phyloP scores from a whole-genome alignment of 225 moss, liverwort and hornwort species.

The Asterella californica region DNA sequence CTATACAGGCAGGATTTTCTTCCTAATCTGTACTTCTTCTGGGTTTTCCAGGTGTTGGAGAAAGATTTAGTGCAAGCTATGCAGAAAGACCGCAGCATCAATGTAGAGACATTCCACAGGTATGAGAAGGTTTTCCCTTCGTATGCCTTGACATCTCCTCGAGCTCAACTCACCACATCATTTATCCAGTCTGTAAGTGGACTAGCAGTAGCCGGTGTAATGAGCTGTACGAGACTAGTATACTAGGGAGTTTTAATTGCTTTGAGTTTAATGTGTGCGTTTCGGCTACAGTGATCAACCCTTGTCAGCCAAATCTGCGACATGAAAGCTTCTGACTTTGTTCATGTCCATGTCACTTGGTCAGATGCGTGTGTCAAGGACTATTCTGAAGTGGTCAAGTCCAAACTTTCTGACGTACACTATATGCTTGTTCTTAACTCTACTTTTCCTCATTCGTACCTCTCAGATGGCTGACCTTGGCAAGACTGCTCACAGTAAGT shows the following conservation, averaged over 20 bases:
- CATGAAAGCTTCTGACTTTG: background rate
- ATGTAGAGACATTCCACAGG: background rate
- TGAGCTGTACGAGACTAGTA: too few species aligned
- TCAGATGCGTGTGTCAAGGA: background rate
- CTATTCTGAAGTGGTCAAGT: background rate
- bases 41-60: slow-evolving; percentile 2
- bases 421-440: background rate
- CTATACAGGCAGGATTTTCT: background rate
- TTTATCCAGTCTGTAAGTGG: background rate
- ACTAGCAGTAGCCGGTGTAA: background rate
- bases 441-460: background rate
- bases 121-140: background rate
- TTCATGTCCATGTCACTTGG: background rate
- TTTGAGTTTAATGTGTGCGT: background rate
- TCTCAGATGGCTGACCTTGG: slow-evolving; percentile 86
- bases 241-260: background rate
- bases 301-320: background rate
- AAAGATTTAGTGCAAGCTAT: slow-evolving; percentile 13
- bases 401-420: background rate
- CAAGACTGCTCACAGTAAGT: slow-evolving; percentile 66
- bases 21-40: background rate
- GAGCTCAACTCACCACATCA: too few species aligned
- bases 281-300: background rate
- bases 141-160: background rate
- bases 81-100: background rate